Evolutionary conservation across 2,329 filamentous ascomycete species (phyloP).

Genomic region (Teratosphaeriaceae sp.): DNA sequence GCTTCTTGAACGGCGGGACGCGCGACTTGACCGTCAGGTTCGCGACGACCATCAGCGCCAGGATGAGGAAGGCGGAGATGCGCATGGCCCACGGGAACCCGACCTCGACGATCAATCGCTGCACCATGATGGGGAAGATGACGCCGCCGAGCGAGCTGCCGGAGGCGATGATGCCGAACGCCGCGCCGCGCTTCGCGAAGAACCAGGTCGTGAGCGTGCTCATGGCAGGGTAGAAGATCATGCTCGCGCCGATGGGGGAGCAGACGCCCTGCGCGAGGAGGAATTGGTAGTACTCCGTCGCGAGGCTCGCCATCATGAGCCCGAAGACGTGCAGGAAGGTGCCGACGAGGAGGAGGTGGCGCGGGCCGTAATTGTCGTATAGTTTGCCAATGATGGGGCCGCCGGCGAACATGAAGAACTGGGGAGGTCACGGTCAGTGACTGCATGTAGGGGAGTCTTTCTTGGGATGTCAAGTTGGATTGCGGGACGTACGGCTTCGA

Average conservation of each 20-base stretch:
- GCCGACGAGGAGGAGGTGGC: constrained; percentile 47
- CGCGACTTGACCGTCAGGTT: constrained; percentile 47
- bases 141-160: constrained; percentile 49
- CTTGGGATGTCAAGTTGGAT: too few species aligned
- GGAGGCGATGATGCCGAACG: constrained; percentile 44
- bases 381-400: constrained; percentile 56
- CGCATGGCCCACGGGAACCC: constrained; percentile 51
- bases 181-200: constrained; percentile 42
- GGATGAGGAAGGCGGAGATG: constrained; percentile 53
- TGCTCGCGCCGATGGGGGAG: constrained; percentile 44
- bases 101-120: constrained; percentile 45
- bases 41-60: constrained; percentile 50
- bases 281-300: constrained; percentile 49
- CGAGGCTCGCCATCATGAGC: constrained; percentile 58
- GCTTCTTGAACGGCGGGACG: constrained; percentile 34
- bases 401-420: constrained; percentile 50
- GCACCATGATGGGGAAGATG: constrained; percentile 56
- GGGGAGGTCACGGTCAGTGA: too few species aligned
- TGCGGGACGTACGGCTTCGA: too few species aligned
- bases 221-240: constrained; percentile 40
- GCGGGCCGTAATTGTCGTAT: constrained; percentile 56
- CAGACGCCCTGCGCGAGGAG: constrained; percentile 50
- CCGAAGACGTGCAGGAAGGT: constrained; percentile 53
- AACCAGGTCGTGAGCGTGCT: constrained; percentile 40
- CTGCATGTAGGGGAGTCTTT: too few species aligned